Conservation (phyloP, 75 land plant species). For the Cupressus sempervirens region DNA sequence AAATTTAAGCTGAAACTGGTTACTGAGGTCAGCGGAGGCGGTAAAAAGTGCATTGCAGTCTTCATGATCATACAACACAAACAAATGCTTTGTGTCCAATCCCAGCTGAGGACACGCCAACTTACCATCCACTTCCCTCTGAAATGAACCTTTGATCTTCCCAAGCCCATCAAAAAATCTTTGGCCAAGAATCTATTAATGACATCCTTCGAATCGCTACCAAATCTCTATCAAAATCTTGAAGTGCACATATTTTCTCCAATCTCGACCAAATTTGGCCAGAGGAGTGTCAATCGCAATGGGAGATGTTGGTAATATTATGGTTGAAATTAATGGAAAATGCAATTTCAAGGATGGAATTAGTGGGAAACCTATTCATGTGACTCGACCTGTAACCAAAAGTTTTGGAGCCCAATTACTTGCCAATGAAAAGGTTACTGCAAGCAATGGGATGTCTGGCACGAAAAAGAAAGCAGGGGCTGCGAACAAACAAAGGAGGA, state of each 20-base stretch:
- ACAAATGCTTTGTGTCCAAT: constrained; percentile 55
- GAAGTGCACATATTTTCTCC: constrained; percentile 21
- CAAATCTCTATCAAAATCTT: constrained; percentile 77
- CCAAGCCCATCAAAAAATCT: constrained; percentile 75
- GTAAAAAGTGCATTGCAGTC: constrained; percentile 63
- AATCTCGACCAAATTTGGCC: neutral
- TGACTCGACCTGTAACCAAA: constrained; percentile 52
- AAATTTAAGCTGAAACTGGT: constrained; percentile 36
- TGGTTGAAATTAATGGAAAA: constrained; percentile 19
- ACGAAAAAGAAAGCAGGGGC: neutral
- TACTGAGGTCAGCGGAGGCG: constrained; percentile 37
- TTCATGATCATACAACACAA: constrained; percentile 69
- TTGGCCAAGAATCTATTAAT: constrained; percentile 78
- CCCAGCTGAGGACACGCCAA: constrained; percentile 49
- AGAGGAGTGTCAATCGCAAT: constrained; percentile 7
- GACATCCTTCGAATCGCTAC: constrained; percentile 56
- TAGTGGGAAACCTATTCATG: constrained; percentile 19
- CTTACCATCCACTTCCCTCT: constrained; percentile 49
- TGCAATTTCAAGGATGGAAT: constrained; percentile 33
- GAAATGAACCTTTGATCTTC: constrained; percentile 75
- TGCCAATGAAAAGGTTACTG: constrained; percentile 44
- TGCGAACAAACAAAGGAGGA: constrained; percentile 5
- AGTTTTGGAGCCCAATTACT: constrained; percentile 59
- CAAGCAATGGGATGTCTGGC: neutral
- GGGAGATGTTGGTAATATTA: constrained; percentile 82